phyloP scores from a whole-genome alignment of 2,329 filamentous ascomycete species.

The Ophiostoma sp. region DNA sequence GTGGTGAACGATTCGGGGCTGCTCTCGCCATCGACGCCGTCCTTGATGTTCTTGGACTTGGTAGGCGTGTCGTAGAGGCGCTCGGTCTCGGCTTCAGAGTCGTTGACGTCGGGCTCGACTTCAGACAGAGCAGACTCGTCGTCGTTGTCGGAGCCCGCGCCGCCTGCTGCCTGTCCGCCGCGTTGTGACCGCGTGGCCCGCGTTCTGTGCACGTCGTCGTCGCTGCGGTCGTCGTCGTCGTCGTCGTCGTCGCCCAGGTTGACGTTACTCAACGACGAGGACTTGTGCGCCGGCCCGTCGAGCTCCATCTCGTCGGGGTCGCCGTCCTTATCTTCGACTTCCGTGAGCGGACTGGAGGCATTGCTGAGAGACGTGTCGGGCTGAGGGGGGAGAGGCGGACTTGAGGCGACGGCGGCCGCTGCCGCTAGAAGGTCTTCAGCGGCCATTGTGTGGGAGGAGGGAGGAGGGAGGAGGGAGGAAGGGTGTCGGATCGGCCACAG shows the following conservation, averaged over 20 bases:
- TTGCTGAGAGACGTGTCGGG: constrained; percentile 59
- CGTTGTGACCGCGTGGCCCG: constrained; percentile 11
- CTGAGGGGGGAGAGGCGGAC: constrained; percentile 44
- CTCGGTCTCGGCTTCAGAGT: constrained; percentile 89
- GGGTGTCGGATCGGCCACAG: not conserved
- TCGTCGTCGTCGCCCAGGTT: constrained; percentile 28
- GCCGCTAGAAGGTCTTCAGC: constrained; percentile 40
- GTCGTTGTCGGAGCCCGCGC: constrained; percentile 30
- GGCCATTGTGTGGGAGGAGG: constrained; percentile 41
- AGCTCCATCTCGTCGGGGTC: constrained; percentile 60
- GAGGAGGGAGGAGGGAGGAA: not conserved
- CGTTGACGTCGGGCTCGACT: constrained; percentile 44
- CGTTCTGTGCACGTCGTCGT: constrained; percentile 10
- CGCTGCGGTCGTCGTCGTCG: constrained; percentile 4
- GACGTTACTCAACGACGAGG: constrained; percentile 25
- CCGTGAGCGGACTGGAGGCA: constrained; percentile 85
- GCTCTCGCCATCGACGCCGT: constrained; percentile 35
- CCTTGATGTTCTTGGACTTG: constrained; percentile 39
- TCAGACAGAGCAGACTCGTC: constrained; percentile 49
- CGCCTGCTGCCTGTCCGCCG: constrained; percentile 20
- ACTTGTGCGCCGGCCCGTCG: constrained; percentile 33
- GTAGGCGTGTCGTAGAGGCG: constrained; percentile 84
- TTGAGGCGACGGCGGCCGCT: constrained; percentile 45
- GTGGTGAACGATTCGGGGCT: constrained; percentile 44
- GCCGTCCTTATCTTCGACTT: constrained; percentile 74